These are phyloP conservation scores for Diutina mesorugosa DNA, from an alignment of 1,139 yeast genomes.

Conservation along the genomic window DNA sequence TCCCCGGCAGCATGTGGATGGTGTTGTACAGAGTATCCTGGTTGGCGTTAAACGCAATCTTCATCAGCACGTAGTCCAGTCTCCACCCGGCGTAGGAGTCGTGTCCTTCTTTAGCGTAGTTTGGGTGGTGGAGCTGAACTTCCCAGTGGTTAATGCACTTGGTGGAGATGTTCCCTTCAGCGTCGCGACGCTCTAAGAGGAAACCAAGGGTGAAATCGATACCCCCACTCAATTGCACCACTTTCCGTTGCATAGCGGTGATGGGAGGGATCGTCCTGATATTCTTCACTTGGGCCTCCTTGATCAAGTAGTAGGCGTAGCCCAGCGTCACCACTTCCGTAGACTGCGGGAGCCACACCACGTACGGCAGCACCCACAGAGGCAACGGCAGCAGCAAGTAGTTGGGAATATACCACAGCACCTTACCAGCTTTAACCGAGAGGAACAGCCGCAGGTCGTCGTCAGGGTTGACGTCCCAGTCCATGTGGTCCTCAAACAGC, in stretches of 20 bases:
- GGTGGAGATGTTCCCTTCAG: slow-evolving; percentile 16
- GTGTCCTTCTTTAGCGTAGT: slow-evolving; percentile 34
- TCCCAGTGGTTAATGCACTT: slow-evolving; percentile 50
- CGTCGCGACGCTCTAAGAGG: slow-evolving; percentile 35
- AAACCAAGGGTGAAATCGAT: slow-evolving; percentile 47
- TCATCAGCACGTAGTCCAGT: slow-evolving; percentile 68
- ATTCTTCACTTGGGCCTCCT: neutral
- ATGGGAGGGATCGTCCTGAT: slow-evolving; percentile 1
- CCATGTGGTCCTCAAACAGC: slow-evolving; percentile 23
- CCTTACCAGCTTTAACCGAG: slow-evolving; percentile 22
- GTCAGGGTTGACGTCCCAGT: slow-evolving; percentile 27
- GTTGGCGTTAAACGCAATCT: slow-evolving; percentile 52
- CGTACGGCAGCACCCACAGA: slow-evolving; percentile 41
- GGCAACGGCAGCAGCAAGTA: slow-evolving; percentile 45
- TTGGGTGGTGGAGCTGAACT: slow-evolving; percentile 51
- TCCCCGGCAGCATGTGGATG: slow-evolving; percentile 28
- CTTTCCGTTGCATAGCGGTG: slow-evolving; percentile 32
- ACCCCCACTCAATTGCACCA: slow-evolving; percentile 48
- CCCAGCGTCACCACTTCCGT: slow-evolving; percentile 31
- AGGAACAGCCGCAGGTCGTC: slow-evolving; percentile 28
- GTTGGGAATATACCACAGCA: slow-evolving; percentile 44
- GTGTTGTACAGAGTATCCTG: slow-evolving; percentile 26
- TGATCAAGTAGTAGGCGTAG: slow-evolving; percentile 36
- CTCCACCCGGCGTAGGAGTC: slow-evolving; percentile 78
- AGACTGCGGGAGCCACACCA: slow-evolving; percentile 32